Evolutionary conservation across 2,329 filamentous ascomycete species (phyloP), one percentile per base, ranked within the genome.

Genomic region (Fusarium succisae): DNA sequence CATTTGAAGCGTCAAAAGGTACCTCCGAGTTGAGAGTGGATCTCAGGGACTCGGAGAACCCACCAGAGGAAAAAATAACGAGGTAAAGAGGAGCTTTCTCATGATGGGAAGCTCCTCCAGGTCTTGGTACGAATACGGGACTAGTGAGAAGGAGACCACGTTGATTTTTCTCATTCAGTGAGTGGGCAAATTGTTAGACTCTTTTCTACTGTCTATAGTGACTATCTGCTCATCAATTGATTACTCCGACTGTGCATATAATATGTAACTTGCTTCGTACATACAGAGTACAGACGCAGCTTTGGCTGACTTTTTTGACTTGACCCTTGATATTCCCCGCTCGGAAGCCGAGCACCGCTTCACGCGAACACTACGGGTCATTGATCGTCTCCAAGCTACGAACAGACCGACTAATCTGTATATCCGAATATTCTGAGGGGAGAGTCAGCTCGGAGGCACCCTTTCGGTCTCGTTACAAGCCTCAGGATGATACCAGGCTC

Each of bases 301-400:
- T 24, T 56, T 59, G 51, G 54, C 54, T 57, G 54, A 47, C 39
- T 22, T 63, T 47, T 26, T 63, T 41, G 57, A 65, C 55, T 63
- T 35, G 63, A 68, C 55, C 66, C 57, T 69, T 51, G 58, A 69
- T 53, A 55, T 73, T 58, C 72, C 74, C 71, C 71, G 63, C 74
- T 76, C 76, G 76, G 76, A 76, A 76, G 68, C 76, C 76, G 76
- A 78, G 57, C 54, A 76, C 71, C 71, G 67, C 67, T 57, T 74
- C 54, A 63, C 54, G 53, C 59, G 50, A 56, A 74, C 41, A 69
- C 63, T 56, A 72, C 53, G 67, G 41, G 51, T 67, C 72, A 72
- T 69, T 61, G 71, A 74, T 67, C 58, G 41, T 35, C 56, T 63
- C 22, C 32, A 43, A 74, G 53, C 53, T 73, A 45, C 35, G 6